Evolutionary conservation across 2,329 filamentous ascomycete species (phyloP), one percentile per base, ranked within the genome.

Genomic region (Aquanectria penicillioides): DNA sequence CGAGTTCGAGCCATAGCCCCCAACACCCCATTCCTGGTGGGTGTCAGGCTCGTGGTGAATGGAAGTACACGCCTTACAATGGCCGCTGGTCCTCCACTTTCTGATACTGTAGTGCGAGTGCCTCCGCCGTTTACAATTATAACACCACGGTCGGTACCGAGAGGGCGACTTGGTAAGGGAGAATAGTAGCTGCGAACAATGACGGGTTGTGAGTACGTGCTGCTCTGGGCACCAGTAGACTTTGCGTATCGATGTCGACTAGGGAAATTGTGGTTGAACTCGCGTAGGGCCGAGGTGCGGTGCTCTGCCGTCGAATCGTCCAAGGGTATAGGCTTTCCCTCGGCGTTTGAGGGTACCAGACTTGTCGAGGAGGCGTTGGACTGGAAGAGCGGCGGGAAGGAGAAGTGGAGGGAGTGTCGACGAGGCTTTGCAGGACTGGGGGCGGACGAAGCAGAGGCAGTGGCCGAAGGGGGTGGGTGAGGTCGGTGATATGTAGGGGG

Each of bases 141-240:
- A 13, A 72, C 69, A 20, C 71, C 69, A 29, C 71, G 70, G 26
- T 69, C 73, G 15, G 71, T 69, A 53, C 67, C 71, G 17, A 63
- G 65, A 22, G 72, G 72, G 18, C 76, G 75, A 36, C 67, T 72
- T 12, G 73, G 68, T 20, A 68, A 76, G 10, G 76, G 80, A 2
- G 83, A 82, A 37, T 84, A 86, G 69, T 89, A 89, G 44, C 86
- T 89, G 57, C 86, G 81, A 20, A 89, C 87, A 33, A 89, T 83
- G 55, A 89, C 85, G n/a, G 87, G 87, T 61, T 88, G 85, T 3
- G 84, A 87, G 68, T 86, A 87, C 33, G 85, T 88, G 63, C 79
- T 85, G 73, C 76, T 86, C 67, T 83, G 79, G 15, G 85, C 80
- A 10, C 83, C 82, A 11, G 82, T 81, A 20, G 83, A 84, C 71